Evolutionary conservation across 108 stramenopile species (phyloP).

Genomic region (Discostella pseudostelligera): DNA sequence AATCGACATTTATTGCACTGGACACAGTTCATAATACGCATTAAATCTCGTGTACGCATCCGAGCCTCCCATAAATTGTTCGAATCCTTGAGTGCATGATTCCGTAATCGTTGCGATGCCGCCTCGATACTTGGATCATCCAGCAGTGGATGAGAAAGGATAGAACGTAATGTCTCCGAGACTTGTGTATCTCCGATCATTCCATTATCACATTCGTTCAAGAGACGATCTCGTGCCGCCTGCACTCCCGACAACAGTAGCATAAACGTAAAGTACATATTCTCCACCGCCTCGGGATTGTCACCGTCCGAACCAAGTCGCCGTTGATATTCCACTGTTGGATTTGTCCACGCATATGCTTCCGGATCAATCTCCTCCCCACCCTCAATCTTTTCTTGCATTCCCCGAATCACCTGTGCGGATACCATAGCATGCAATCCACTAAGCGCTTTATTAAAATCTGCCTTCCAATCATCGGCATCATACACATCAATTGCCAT

Average conservation of each 20-base stretch:
- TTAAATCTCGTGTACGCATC: constrained; percentile 85
- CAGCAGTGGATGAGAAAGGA: constrained; percentile 57
- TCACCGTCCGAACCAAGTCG: constrained; percentile 74
- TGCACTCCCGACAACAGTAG: constrained; percentile 83
- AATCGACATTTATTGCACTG: constrained; percentile 97
- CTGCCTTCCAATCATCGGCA: constrained; percentile 85
- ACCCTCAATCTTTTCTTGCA: constrained; percentile 68
- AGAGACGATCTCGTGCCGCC: constrained; percentile 69
- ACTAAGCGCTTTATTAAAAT: constrained; percentile 86
- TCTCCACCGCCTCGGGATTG: constrained; percentile 84
- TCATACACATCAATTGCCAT: constrained; percentile 53
- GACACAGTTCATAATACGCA: constrained; percentile 96
- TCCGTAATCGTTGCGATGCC: constrained; percentile 54
- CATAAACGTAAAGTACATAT: constrained; percentile 94
- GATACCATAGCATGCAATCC: constrained; percentile 85
- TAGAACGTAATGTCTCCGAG: constrained; percentile 35
- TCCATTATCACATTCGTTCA: constrained; percentile 64
- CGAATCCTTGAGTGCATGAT: constrained; percentile 61
- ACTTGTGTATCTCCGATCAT: constrained; percentile 46
- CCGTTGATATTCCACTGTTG: constrained; percentile 68
- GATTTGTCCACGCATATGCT: constrained; percentile 68
- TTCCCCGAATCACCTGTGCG: constrained; percentile 74
- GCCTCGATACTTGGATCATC: constrained; percentile 61
- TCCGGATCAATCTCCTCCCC: constrained; percentile 50
- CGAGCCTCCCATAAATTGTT: constrained; percentile 79